A percentile compares a stretch with the other conserved stretches of the same genome.
Evolutionary conservation across 2,329 filamentous ascomycete genomes (phyloP).

Genomic region (Apiospora rasikravindrae): DNA sequence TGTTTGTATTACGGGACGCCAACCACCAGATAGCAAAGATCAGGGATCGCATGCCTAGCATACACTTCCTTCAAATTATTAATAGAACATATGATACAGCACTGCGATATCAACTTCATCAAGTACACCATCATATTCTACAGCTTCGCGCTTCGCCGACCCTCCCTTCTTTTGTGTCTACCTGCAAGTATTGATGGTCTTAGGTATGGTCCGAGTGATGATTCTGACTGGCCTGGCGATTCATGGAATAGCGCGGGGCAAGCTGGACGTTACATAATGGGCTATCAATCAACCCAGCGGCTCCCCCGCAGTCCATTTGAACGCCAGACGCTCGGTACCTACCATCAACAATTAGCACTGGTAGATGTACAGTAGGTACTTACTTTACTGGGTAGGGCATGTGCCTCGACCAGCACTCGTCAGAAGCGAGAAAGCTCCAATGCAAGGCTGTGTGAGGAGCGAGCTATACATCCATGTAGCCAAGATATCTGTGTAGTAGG

Average conservation of each 20-base stretch:
- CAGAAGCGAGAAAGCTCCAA: not conserved
- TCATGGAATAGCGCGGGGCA: conserved; percentile 1
- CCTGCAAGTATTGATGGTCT: no score
- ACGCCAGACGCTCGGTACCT: conserved; percentile 12
- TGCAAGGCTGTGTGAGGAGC: conserved; percentile 11
- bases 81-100: no score
- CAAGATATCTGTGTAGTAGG: not conserved
- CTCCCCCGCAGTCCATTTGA: not conserved
- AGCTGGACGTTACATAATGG: not conserved
- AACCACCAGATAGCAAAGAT: no score
- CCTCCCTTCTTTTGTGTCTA: no score
- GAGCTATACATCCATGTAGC: not conserved
- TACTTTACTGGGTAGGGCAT: not conserved
- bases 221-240: not conserved
- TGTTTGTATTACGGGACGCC: no score
- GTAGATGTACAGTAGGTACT: not conserved
- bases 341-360: not conserved
- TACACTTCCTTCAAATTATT: no score
- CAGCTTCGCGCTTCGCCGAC: no score
- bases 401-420: no score
- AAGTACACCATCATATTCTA: no score
- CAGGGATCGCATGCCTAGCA: no score
- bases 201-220: no score
- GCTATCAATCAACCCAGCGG: not conserved
- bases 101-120: no score